phyloP scores from a whole-genome alignment of 1,284 basidiomycete genomes.

The Gymnopus androsaceus region DNA sequence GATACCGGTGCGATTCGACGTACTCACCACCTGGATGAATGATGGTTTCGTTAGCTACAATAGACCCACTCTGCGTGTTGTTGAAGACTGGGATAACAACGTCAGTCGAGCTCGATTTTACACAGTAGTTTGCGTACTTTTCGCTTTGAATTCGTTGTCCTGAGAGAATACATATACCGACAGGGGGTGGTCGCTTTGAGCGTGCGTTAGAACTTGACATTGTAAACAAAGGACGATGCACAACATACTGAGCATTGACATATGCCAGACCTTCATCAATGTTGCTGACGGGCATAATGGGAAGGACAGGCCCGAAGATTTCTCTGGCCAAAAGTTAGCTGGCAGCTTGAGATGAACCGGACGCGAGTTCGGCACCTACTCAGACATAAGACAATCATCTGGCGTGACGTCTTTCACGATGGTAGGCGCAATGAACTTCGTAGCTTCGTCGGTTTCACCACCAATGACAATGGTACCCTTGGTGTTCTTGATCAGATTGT shows the following conservation, averaged over 20 bases:
- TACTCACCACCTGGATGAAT: conserved; percentile 54
- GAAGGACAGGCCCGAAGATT: conserved; percentile 78
- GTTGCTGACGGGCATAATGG: conserved; percentile 74
- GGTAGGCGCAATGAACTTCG: conserved; percentile 68
- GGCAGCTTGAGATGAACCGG: background rate
- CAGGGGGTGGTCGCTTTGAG: conserved; percentile 69
- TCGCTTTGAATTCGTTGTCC: conserved; percentile 59
- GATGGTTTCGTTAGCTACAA: conserved; percentile 67
- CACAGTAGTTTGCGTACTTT: conserved; percentile 44
- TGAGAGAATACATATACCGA: conserved; percentile 77
- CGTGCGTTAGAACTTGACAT: background rate
- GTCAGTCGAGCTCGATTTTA: background rate
- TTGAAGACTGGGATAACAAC: conserved; percentile 50
- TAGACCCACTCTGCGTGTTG: conserved; percentile 68
- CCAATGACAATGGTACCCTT: conserved; percentile 75
- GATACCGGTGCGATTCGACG: background rate
- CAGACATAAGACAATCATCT: conserved; percentile 75
- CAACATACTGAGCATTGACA: conserved; percentile 58
- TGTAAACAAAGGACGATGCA: background rate
- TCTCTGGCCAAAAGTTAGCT: conserved; percentile 41
- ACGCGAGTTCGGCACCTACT: conserved; percentile 47
- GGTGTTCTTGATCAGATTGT: conserved; percentile 63
- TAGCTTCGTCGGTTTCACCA: conserved; percentile 62
- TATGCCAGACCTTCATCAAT: conserved; percentile 75
- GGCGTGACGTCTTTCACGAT: conserved; percentile 61